Base-by-base conservation (phyloP, 1,139 yeast species). In the Geotrichum europaeum region DNA sequence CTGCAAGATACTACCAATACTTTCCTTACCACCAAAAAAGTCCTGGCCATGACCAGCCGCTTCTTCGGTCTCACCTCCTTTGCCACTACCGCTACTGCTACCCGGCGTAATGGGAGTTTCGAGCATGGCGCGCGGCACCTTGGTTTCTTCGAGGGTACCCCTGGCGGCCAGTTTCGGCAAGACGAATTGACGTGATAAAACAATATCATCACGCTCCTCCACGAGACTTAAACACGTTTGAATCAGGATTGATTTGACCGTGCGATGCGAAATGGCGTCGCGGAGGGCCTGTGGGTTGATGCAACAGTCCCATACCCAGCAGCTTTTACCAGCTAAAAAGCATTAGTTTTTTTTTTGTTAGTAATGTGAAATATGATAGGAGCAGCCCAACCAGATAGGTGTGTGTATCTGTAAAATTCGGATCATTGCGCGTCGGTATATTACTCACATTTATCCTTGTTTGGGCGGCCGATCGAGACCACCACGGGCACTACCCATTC, bases 401-500 rank as follows among this genome's bases (percentile, higher is more conserved):
- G 12, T 3, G 22, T 6, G 18, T 45, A 25, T 25, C 18, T 45
- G 22, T 6, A 7, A 5, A 45, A 25, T 24, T 40, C 18, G 18
- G 20, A 22, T 12, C 45, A 49, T 22, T 49, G 1, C 10, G n/a
- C 20, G 20, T 18, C 36, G 20, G 30, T 55, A n/a, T 15, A 28
- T 20, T 49, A 43, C 57, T 50, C 40, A 57, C 59, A 32, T 54
- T 89, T 89, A 69, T 91, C 97, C 20, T 65, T 72, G 50, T 81
- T 85, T 12, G 68, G 67, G 20, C 85, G 71, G 60, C 81, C 81
- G 0, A 78, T 75, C 0, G 92, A 84, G 0, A 89, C 82, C 0
- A 87, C 80, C 10, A 90, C 83, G 0, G 97, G 97, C 3, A 90
- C 86, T 63, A 87, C 92, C 96, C 96, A 90, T 68, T 85, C 79